Conservation (phyloP, 2,329 filamentous ascomycete species). For the Blumeria hordei region DNA sequence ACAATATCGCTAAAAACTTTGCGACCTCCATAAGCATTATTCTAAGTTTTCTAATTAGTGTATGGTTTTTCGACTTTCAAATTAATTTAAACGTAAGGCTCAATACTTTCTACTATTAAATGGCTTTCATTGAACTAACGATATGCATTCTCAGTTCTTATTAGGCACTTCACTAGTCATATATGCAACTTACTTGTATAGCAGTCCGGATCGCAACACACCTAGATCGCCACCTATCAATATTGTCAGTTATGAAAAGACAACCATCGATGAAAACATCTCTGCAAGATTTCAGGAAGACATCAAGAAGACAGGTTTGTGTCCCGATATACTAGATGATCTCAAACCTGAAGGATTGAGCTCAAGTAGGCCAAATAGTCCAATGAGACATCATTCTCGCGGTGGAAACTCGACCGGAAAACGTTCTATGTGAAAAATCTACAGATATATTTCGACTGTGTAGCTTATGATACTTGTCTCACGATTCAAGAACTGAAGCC, state of each 20-base stretch:
- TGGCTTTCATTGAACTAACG: not conserved
- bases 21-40: conserved; percentile 82
- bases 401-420: conserved; percentile 17
- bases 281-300: conserved; percentile 14
- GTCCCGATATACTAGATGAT: conserved; percentile 13
- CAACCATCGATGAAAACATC: conserved; percentile 15
- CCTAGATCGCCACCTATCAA: conserved; percentile 38
- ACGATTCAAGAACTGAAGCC: no score
- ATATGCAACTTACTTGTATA: conserved; percentile 68
- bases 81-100: conserved; percentile 45
- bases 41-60: conserved; percentile 62
- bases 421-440: conserved; percentile 14
- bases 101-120: not conserved
- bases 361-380: conserved; percentile 26
- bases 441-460: not conserved
- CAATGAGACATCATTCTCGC: conserved; percentile 20
- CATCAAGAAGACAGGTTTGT: conserved; percentile 5
- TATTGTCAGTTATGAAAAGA: conserved; percentile 56
- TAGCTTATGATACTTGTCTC: no score
- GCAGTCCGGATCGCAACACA: conserved; percentile 33
- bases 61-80: conserved; percentile 63
- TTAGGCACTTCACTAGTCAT: conserved; percentile 59
- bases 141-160: conserved; percentile 36
- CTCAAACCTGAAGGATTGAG: conserved; percentile 23
- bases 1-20: conserved; percentile 86